These are phyloP conservation scores for Tripterygium wilfordii DNA, from an alignment of 177 flowering plant species.

Conservation along the genomic window DNA sequence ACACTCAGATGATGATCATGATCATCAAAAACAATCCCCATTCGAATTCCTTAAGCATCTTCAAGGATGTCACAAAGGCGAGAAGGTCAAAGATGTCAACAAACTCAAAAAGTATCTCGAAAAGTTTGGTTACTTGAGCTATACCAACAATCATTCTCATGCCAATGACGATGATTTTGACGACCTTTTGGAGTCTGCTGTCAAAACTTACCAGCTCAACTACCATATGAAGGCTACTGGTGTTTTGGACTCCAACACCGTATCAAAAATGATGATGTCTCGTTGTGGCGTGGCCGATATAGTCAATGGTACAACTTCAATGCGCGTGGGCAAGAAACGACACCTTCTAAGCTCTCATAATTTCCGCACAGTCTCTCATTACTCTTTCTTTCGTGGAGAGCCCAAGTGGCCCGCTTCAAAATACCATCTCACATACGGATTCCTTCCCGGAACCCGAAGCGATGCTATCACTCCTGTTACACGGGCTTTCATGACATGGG, in stretches of 20 bases:
- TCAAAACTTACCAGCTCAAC: constrained; percentile 38
- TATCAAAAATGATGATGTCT: constrained; percentile 19
- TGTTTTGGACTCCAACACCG: constrained; percentile 22
- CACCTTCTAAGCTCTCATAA: constrained; percentile 8
- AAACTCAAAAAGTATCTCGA: constrained; percentile 17
- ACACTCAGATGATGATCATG: too few relatives aligned
- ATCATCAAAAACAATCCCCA: too few relatives aligned
- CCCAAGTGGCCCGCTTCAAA: constrained; percentile 15
- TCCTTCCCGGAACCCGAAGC: too few relatives aligned
- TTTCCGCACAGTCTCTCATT: too few relatives aligned
- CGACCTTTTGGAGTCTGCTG: constrained; percentile 23
- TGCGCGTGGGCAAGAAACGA: constrained; percentile 7
- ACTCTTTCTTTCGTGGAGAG: too few relatives aligned
- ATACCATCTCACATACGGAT: constrained; percentile 5
- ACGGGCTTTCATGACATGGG: constrained; percentile 18
- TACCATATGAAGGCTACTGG: constrained; percentile 34
- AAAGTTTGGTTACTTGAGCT: constrained; percentile 8
- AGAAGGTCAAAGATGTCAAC: constrained; percentile 6
- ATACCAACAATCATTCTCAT: background rate
- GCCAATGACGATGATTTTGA: constrained; percentile 23
- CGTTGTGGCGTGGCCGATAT: constrained; percentile 40
- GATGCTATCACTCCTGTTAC: too few relatives aligned
- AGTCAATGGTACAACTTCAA: constrained; percentile 8
- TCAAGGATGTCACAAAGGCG: constrained; percentile 23
- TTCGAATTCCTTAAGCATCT: constrained; percentile 17